Conservation (phyloP, 83 land plant species). For the Isoetes engelmannii region DNA sequence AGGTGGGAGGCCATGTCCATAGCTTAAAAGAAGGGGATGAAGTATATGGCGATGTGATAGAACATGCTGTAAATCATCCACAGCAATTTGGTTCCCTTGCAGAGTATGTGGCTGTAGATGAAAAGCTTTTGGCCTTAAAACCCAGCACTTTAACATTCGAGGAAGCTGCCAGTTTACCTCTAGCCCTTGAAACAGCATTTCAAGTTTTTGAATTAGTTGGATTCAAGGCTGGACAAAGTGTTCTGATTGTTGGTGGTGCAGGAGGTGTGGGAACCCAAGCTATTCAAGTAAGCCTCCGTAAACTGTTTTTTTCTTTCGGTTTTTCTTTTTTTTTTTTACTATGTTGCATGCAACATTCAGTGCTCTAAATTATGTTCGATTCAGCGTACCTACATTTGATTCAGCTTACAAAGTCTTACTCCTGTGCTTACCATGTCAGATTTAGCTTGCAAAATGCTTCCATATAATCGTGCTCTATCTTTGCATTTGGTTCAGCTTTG, state of each 20-base stretch:
- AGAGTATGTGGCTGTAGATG: constrained; percentile 40
- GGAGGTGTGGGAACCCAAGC: constrained; percentile 42
- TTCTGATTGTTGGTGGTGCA: constrained; percentile 42
- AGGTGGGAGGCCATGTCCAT: constrained; percentile 26
- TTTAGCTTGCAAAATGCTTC: too few relatives aligned
- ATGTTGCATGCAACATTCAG: too few relatives aligned
- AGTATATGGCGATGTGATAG: constrained; percentile 36
- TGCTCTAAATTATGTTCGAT: too few relatives aligned
- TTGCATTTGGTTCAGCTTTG: too few relatives aligned
- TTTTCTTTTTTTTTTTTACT: too few relatives aligned
- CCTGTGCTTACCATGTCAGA: too few relatives aligned
- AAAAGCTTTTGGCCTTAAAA: constrained; percentile 36
- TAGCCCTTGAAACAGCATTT: constrained; percentile 35
- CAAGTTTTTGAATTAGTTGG: constrained; percentile 34
- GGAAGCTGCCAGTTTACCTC: constrained; percentile 49
- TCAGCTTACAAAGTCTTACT: too few relatives aligned
- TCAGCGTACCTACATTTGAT: too few relatives aligned
- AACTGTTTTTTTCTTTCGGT: too few relatives aligned
- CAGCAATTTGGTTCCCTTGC: constrained; percentile 45
- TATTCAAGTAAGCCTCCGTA: constrained; percentile 44
- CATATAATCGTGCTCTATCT: too few relatives aligned
- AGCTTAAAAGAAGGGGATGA: constrained; percentile 40
- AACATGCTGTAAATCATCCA: constrained; percentile 19
- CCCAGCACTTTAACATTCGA: constrained; percentile 38
- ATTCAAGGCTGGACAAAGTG: constrained; percentile 32